A percentile compares a stretch with the other conserved stretches of the same genome.
Evolutionary conservation across 176 grass and related monocot species (phyloP).

Genomic region (Cocos nucifera): DNA sequence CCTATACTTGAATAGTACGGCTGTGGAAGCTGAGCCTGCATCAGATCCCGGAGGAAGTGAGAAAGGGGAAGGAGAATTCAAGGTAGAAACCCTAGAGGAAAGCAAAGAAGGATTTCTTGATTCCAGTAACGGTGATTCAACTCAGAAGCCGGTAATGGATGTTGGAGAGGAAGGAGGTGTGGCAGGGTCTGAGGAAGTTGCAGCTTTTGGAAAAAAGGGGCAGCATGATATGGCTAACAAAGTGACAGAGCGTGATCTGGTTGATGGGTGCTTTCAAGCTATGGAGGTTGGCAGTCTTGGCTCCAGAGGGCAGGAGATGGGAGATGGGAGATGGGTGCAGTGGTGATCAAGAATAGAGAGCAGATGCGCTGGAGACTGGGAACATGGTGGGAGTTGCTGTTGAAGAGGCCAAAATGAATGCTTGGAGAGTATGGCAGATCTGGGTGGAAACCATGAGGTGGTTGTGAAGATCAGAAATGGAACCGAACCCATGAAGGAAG

Average conservation of each 20-base stretch:
- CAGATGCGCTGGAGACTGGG: neutral
- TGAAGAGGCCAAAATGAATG: neutral
- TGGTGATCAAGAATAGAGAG: neutral
- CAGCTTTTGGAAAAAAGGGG: no score
- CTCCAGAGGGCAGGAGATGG: neutral
- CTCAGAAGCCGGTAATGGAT: neutral
- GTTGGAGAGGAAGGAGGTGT: no score
- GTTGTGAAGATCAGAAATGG: neutral
- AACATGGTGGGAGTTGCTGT: neutral
- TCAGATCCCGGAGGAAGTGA: slow-evolving; percentile 1
- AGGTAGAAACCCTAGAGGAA: neutral
- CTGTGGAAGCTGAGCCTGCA: neutral
- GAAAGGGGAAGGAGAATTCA: neutral
- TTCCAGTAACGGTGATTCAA: neutral
- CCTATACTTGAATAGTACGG: slow-evolving; percentile 10
- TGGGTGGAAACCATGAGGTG: neutral
- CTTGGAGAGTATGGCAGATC: neutral
- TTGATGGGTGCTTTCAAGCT: neutral
- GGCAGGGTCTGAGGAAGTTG: no score
- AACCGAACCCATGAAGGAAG: neutral
- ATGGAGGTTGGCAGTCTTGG: neutral
- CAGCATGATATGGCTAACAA: no score
- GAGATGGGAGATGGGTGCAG: no score
- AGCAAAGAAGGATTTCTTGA: neutral
- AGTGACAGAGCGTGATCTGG: neutral